A percentile compares a stretch with the other conserved stretches of the same genome.
These are phyloP conservation scores for Dunaliella salina DNA, from an alignment of 163 green algal species.

Conservation along the genomic window DNA sequence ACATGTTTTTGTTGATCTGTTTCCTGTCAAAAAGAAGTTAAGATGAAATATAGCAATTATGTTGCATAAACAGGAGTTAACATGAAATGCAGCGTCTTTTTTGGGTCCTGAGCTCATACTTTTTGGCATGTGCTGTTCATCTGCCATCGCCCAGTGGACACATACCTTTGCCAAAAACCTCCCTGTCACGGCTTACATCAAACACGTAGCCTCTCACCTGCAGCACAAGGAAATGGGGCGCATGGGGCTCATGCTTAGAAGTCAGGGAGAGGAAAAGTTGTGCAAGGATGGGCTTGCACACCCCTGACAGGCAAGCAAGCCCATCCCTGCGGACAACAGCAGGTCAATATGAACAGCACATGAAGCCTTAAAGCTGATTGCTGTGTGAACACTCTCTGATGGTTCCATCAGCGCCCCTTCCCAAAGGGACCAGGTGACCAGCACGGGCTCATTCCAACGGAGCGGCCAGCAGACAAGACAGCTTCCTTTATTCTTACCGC, in stretches of 20 bases:
- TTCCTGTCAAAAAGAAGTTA: too few species aligned
- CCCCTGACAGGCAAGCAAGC: too few species aligned
- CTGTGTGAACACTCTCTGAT: too few species aligned
- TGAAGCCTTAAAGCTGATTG: too few species aligned
- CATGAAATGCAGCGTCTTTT: not conserved
- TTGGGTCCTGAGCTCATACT: not conserved
- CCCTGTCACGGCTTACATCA: not conserved
- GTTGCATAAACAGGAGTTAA: not conserved
- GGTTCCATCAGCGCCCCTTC: too few species aligned
- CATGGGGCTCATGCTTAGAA: not conserved
- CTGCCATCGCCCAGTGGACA: not conserved
- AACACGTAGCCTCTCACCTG: not conserved
- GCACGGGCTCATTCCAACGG: not conserved
- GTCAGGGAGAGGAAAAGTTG: not conserved
- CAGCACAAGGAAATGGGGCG: not conserved
- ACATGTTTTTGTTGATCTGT: too few species aligned
- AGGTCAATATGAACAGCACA: too few species aligned
- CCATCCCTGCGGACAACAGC: too few species aligned
- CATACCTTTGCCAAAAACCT: not conserved
- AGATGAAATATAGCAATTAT: not conserved
- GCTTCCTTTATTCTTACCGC: not conserved
- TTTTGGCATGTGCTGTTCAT: not conserved
- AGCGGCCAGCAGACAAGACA: not conserved
- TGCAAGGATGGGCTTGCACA: not conserved
- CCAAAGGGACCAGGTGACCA: too few species aligned